Percentiles rank a stretch among this genome's conserved stretches.
These are phyloP conservation scores for Imleria badia DNA, from an alignment of 768 basidiomycete genomes.

Conservation along the genomic window DNA sequence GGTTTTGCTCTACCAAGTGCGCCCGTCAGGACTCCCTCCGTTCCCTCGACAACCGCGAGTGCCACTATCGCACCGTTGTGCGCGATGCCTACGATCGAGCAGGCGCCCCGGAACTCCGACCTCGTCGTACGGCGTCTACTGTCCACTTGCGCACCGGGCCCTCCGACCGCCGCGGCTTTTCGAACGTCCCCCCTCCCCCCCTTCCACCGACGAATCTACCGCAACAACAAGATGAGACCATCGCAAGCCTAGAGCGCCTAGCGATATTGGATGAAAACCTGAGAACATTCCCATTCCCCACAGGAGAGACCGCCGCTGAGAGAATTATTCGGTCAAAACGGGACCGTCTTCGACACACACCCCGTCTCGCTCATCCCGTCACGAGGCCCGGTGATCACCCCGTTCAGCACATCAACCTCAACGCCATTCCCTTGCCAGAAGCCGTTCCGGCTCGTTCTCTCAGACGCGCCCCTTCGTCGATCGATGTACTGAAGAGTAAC, in stretches of 20 bases:
- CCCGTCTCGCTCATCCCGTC: background rate
- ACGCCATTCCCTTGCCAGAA: too few relatives aligned
- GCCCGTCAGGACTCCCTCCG: conserved; percentile 28
- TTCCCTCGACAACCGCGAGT: conserved; percentile 17
- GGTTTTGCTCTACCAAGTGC: conserved; percentile 29
- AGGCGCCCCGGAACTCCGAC: background rate
- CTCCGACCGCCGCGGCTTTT: background rate
- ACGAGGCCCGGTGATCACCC: too few relatives aligned
- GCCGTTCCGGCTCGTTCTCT: background rate
- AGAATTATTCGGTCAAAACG: background rate
- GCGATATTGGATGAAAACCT: too few relatives aligned
- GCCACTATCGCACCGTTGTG: conserved; percentile 25
- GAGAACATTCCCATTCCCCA: background rate
- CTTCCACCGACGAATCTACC: background rate
- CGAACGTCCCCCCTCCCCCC: background rate
- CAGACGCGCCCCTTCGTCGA: conserved; percentile 6
- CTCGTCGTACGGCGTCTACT: conserved; percentile 14
- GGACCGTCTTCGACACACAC: background rate
- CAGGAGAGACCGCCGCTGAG: background rate
- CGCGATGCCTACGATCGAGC: conserved; percentile 15
- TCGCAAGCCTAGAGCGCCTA: background rate
- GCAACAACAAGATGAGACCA: too few relatives aligned
- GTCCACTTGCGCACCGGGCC: conserved; percentile 1
- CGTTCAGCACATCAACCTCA: too few relatives aligned
- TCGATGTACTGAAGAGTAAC: conserved; percentile 4